Evolutionary conservation across 768 basidiomycete species (phyloP).

Genomic region (Steccherinum ochraceum): DNA sequence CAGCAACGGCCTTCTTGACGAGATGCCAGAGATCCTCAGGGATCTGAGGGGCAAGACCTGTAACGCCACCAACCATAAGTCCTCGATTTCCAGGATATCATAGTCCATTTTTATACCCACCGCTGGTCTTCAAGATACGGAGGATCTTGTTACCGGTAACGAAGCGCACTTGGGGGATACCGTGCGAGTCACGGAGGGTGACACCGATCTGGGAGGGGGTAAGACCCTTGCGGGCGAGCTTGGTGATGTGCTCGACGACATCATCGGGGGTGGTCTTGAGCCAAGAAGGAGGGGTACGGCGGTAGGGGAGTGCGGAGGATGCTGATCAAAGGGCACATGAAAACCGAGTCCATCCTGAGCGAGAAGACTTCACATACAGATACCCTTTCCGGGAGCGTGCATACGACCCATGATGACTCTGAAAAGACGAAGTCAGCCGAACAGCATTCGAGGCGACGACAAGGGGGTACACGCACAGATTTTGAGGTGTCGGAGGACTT

Average conservation of each 20-base stretch:
- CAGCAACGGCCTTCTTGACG: conserved; percentile 99
- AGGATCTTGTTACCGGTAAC: conserved; percentile 99
- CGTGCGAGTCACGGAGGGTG: conserved; percentile 95
- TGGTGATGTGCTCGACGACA: conserved; percentile 92
- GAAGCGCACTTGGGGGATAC: conserved; percentile 96
- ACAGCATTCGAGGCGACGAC: conserved; percentile 8
- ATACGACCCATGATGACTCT: conserved; percentile 82
- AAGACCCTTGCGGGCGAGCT: conserved; percentile 96
- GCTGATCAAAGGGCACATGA: conserved; percentile 29
- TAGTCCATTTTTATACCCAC: conserved; percentile 37
- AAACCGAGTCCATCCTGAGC: conserved; percentile 6
- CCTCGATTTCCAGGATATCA: not conserved
- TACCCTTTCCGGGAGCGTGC: conserved; percentile 99
- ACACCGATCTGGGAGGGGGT: conserved; percentile 99
- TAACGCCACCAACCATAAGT: conserved; percentile 16
- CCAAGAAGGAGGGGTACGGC: conserved; percentile 91
- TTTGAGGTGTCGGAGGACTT: conserved; percentile 34
- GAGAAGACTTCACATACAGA: conserved; percentile 57
- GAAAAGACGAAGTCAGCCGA: conserved; percentile 7
- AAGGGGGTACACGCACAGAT: conserved; percentile 25
- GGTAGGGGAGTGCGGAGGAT: conserved; percentile 97
- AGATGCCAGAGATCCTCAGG: conserved; percentile 99
- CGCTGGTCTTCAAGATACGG: conserved; percentile 91
- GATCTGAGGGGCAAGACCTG: conserved; percentile 94
- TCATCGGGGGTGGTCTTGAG: conserved; percentile 95